Evolutionary conservation across 768 basidiomycete genomes (phyloP).

Genomic region (Trametes cinnabarina): DNA sequence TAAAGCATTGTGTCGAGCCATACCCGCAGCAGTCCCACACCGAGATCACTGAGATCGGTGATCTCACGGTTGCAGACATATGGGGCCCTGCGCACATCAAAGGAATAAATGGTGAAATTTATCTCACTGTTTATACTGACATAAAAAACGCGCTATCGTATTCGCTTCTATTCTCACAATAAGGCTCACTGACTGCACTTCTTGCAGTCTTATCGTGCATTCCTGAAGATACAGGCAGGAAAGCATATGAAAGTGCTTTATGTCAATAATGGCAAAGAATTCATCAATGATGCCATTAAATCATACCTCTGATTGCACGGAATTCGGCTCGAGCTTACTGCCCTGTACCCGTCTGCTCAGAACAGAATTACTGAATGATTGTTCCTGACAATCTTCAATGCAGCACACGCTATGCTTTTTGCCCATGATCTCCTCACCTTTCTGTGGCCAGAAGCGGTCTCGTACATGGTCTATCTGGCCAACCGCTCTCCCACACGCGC

Average conservation of each 20-base stretch:
- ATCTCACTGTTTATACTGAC: background rate
- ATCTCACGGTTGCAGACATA: background rate
- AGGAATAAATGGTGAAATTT: background rate
- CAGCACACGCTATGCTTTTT: background rate
- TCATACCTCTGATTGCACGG: background rate
- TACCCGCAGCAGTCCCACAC: slow-evolving; percentile 5
- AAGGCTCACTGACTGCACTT: background rate
- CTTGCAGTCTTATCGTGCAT: background rate
- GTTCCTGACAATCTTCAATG: slow-evolving; percentile 5
- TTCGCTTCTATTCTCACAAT: background rate
- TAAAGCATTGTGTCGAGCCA: slow-evolving; percentile 18
- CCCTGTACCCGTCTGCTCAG: slow-evolving; percentile 23
- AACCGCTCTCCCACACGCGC: slow-evolving; percentile 32
- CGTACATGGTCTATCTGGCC: slow-evolving; percentile 36
- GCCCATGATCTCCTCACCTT: slow-evolving; percentile 32
- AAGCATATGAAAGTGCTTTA: slow-evolving; percentile 33
- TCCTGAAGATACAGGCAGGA: slow-evolving; percentile 30
- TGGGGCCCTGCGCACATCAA: background rate
- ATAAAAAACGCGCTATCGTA: background rate
- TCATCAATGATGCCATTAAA: background rate
- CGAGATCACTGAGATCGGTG: background rate
- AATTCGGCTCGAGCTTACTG: background rate
- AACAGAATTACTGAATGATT: slow-evolving; percentile 26
- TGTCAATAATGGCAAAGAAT: slow-evolving; percentile 30
- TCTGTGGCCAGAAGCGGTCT: slow-evolving; percentile 41